Evolutionary conservation across 305 asterid genomes (phyloP).

Genomic region (Fraxinus nigra): DNA sequence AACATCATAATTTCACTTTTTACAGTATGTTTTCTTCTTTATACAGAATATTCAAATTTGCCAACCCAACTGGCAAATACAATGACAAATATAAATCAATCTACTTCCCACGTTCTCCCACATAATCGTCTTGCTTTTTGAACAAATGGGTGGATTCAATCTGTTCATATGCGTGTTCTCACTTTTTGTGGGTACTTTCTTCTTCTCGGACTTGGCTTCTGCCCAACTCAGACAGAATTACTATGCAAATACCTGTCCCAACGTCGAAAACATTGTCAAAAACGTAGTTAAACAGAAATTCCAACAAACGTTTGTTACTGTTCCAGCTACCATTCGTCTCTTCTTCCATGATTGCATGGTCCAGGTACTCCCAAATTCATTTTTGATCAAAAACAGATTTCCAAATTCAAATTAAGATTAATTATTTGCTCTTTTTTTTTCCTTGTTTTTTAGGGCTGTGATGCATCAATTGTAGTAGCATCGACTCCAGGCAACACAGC

Average conservation of each 20-base stretch:
- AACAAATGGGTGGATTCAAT: slow-evolving; percentile 26
- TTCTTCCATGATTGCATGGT: slow-evolving; percentile 87
- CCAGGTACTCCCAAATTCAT: slow-evolving; percentile 33
- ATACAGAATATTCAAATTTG: neutral
- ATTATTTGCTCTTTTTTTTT: neutral
- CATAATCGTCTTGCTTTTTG: neutral
- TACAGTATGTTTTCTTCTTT: slow-evolving; percentile 7
- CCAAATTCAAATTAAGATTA: neutral
- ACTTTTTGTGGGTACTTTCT: slow-evolving; percentile 26
- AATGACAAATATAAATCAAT: neutral
- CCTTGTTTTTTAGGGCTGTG: slow-evolving; percentile 58
- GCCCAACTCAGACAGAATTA: slow-evolving; percentile 58
- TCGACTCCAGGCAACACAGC: slow-evolving; percentile 61
- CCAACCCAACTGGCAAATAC: neutral
- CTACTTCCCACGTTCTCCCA: neutral
- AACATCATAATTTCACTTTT: neutral
- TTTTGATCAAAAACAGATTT: neutral
- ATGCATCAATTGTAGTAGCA: slow-evolving; percentile 69
- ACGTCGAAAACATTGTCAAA: slow-evolving; percentile 70
- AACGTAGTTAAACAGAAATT: slow-evolving; percentile 51
- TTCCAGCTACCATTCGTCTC: slow-evolving; percentile 76
- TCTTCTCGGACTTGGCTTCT: slow-evolving; percentile 33
- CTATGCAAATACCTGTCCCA: slow-evolving; percentile 63
- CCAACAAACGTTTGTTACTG: slow-evolving; percentile 65
- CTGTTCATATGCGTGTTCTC: slow-evolving; percentile 17